Evolutionary conservation across 148 eudicot genomes (phyloP).

Genomic region (Suaeda aralocaspica): DNA sequence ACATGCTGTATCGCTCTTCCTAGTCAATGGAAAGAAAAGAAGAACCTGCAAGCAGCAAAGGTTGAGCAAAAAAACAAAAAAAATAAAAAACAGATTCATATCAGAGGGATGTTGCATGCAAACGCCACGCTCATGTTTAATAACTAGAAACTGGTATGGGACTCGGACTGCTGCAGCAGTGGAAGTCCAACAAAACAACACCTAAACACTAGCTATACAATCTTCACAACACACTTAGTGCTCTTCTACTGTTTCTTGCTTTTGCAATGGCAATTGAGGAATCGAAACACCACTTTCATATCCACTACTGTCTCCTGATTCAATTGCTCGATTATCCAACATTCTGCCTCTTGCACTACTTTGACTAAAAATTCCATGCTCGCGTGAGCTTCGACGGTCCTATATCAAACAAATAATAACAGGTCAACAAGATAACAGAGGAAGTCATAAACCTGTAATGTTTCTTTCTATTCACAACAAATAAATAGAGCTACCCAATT

Average conservation of each 20-base stretch:
- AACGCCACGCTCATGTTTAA: too few relatives aligned
- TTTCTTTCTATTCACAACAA: too few relatives aligned
- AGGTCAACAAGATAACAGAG: too few relatives aligned
- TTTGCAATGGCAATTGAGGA: slow-evolving; percentile 39
- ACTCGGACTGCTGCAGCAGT: neutral
- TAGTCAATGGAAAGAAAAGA: too few relatives aligned
- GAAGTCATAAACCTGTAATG: too few relatives aligned
- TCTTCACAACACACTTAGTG: neutral
- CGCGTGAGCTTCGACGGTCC: slow-evolving; percentile 55
- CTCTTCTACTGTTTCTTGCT: slow-evolving; percentile 46
- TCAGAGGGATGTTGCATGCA: too few relatives aligned
- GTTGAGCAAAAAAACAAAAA: too few relatives aligned
- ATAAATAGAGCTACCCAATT: too few relatives aligned
- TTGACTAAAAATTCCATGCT: slow-evolving; percentile 32
- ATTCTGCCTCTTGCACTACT: slow-evolving; percentile 34
- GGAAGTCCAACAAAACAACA: neutral
- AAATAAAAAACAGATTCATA: too few relatives aligned
- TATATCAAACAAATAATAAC: slow-evolving; percentile 20
- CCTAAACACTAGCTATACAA: neutral
- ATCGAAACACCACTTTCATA: slow-evolving; percentile 61
- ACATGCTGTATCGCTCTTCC: too few relatives aligned
- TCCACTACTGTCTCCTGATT: slow-evolving; percentile 83
- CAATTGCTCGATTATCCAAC: slow-evolving; percentile 40
- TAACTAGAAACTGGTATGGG: too few relatives aligned
- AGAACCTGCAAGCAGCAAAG: too few relatives aligned